Evolutionary conservation across 257 asterid genomes (phyloP).

Genomic region (Capsicum baccatum): DNA sequence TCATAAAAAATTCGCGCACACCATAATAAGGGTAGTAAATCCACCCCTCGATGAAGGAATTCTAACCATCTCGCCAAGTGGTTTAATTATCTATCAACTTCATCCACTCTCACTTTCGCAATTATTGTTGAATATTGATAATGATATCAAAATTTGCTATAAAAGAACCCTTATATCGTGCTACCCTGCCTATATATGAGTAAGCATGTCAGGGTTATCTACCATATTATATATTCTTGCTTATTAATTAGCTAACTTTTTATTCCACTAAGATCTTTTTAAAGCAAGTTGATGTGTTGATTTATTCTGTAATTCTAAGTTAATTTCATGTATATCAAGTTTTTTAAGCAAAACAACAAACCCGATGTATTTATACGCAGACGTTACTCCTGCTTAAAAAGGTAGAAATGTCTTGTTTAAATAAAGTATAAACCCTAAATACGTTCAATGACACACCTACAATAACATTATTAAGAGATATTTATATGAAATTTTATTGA

Average conservation of each 20-base stretch:
- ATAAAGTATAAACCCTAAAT: background rate
- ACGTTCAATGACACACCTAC: too few species aligned
- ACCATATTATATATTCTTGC: background rate
- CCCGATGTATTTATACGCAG: too few species aligned
- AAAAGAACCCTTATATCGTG: background rate
- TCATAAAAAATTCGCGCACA: too few species aligned
- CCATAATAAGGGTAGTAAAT: too few species aligned
- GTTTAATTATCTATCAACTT: constrained; percentile 32
- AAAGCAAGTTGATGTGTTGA: background rate
- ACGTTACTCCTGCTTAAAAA: too few species aligned
- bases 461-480: too few species aligned
- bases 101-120: constrained; percentile 33
- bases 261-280: background rate
- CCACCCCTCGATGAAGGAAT: too few species aligned
- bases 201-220: background rate
- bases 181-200: background rate
- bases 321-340: background rate
- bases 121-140: constrained; percentile 34
- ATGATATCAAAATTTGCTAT: constrained; percentile 22
- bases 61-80: background rate
- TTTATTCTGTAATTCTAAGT: background rate
- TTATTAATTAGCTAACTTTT: background rate
- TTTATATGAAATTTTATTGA: too few species aligned
- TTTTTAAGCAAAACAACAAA: background rate
- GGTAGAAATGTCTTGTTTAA: background rate